Evolutionary conservation across 2,329 filamentous ascomycete genomes (phyloP).

Genomic region (Microcyclospora tardicrescens): DNA sequence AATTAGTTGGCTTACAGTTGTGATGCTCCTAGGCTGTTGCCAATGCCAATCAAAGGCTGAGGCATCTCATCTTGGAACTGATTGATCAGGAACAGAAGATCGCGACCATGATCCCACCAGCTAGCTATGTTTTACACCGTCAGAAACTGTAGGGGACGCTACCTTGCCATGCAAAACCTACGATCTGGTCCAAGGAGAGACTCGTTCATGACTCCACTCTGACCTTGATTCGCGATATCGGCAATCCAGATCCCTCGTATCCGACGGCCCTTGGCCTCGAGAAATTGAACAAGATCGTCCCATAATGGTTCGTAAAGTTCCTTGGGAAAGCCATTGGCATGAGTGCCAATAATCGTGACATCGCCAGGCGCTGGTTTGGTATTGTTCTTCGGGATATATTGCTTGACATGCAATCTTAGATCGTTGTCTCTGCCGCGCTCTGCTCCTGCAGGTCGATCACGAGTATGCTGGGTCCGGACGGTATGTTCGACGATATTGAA

Average conservation of each 20-base stretch:
- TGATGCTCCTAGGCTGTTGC: constrained; percentile 71
- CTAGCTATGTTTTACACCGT: not conserved
- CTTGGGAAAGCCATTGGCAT: constrained; percentile 6
- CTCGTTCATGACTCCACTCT: constrained; percentile 8
- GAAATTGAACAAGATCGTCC: not conserved
- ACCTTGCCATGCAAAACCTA: no score
- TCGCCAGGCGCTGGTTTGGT: constrained; percentile 3
- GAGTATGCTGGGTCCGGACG: not conserved
- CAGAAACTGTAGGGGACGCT: no score
- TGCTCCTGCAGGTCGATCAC: not conserved
- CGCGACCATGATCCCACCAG: constrained; percentile 72
- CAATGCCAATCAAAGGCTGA: constrained; percentile 65
- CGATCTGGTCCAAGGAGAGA: constrained; percentile 6
- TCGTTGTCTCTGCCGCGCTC: not conserved
- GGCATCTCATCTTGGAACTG: constrained; percentile 63
- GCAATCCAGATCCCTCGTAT: constrained; percentile 12
- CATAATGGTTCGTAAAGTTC: constrained; percentile 11
- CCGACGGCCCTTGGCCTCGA: not conserved
- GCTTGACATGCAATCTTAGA: constrained; percentile 6
- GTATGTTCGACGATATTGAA: not conserved
- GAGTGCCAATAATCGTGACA: constrained; percentile 7
- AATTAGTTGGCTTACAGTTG: not conserved
- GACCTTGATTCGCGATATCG: constrained; percentile 6
- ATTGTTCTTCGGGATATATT: constrained; percentile 5
- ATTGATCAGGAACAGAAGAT: constrained; percentile 72